These are phyloP conservation scores for Neonectria ditissima DNA, from an alignment of 2,329 filamentous ascomycete species.

Conservation along the genomic window DNA sequence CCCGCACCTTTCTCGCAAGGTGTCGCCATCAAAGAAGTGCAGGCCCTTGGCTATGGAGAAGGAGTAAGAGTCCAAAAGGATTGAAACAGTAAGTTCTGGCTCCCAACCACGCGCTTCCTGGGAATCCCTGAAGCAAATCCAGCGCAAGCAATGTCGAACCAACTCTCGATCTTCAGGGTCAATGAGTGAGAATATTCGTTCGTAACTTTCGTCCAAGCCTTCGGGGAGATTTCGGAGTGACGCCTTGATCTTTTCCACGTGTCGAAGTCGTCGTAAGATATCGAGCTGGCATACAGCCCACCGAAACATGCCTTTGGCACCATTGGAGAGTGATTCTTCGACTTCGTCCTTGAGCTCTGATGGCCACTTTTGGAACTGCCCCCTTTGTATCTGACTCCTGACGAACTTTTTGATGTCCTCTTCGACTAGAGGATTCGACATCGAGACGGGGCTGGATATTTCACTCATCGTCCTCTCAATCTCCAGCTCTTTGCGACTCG, in stretches of 20 bases:
- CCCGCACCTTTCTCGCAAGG: slow-evolving; percentile 1
- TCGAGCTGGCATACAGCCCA: slow-evolving; percentile 15
- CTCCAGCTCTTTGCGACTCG: background rate
- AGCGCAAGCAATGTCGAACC: slow-evolving; percentile 4
- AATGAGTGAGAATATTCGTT: slow-evolving; percentile 11
- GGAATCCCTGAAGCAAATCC: too few relatives aligned
- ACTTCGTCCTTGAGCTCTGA: background rate
- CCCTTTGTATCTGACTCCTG: background rate
- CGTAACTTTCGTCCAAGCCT: slow-evolving; percentile 8
- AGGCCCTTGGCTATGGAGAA: background rate
- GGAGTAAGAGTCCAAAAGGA: background rate
- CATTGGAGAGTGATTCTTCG: background rate
- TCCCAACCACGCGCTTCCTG: too few relatives aligned
- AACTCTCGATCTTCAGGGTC: background rate
- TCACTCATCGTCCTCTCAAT: background rate
- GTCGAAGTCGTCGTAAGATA: slow-evolving; percentile 4
- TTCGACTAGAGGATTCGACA: slow-evolving; percentile 9
- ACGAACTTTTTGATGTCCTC: background rate
- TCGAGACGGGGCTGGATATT: slow-evolving; percentile 5
- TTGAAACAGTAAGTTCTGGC: too few relatives aligned
- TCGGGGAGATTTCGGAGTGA: background rate
- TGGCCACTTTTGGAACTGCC: slow-evolving; percentile 3
- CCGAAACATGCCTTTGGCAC: slow-evolving; percentile 14
- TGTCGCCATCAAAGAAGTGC: background rate
- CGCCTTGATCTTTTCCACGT: slow-evolving; percentile 2